These are phyloP conservation scores for Raffaelea deltoideospora DNA, from an alignment of 2,329 filamentous ascomycete genomes.

Conservation along the genomic window DNA sequence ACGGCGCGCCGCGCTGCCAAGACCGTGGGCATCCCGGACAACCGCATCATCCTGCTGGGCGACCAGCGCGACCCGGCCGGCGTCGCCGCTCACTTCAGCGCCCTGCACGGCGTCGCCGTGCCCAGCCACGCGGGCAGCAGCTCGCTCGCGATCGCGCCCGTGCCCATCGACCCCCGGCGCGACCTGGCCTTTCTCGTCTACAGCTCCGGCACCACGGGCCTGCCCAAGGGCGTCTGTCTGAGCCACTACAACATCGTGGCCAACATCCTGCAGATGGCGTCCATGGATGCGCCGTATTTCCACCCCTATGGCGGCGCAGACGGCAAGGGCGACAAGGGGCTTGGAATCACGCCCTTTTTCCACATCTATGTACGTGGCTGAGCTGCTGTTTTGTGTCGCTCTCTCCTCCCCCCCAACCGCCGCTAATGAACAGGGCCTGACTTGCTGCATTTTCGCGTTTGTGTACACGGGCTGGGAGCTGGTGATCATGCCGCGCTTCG, in stretches of 20 bases:
- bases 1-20: constrained; percentile 53
- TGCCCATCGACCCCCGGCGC: constrained; percentile 49
- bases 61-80: constrained; percentile 44
- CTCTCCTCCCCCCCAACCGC: no score
- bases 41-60: constrained; percentile 64
- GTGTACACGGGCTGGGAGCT: constrained; percentile 51
- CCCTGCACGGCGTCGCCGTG: constrained; percentile 32
- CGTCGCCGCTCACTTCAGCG: constrained; percentile 55
- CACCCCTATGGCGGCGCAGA: constrained; percentile 41
- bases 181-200: constrained; percentile 80
- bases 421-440: constrained; percentile 37
- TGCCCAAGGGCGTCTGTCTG: constrained; percentile 84
- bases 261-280: constrained; percentile 45
- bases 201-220: constrained; percentile 76
- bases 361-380: constrained; percentile 60
- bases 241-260: constrained; percentile 70
- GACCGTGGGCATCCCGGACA: constrained; percentile 52
- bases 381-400: not conserved
- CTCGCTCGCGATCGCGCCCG: constrained; percentile 25
- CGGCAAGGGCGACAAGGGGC: constrained; percentile 52
- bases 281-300: constrained; percentile 39
- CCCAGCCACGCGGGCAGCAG: not conserved
- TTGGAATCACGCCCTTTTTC: constrained; percentile 78
- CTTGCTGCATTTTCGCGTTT: constrained; percentile 54
- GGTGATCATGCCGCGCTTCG: constrained; percentile 65